Conservation (phyloP, 495 filamentous ascomycete genomes). For the Aspergillus taichungensis region DNA sequence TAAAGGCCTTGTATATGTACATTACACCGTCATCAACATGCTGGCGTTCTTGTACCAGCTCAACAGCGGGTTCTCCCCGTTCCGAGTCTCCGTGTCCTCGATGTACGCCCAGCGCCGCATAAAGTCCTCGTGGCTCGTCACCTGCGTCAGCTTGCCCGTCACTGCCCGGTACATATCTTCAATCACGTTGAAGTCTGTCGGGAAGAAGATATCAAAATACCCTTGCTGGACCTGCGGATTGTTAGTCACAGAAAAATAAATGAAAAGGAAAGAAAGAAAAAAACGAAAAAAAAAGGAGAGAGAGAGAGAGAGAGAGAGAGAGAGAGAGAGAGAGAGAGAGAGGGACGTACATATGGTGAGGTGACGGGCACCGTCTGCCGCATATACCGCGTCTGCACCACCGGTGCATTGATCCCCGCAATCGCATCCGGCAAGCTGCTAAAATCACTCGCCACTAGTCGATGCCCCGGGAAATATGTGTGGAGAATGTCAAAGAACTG, state of each 20-base stretch:
- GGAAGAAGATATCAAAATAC: constrained; percentile 98
- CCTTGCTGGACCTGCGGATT: constrained; percentile 77
- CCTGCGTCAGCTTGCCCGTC: constrained; percentile 81
- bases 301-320: too few species aligned
- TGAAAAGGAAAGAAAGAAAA: too few species aligned
- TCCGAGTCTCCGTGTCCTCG: constrained; percentile 78
- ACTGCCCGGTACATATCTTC: constrained; percentile 85
- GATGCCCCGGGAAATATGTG: constrained; percentile 78
- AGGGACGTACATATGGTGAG: constrained; percentile 71
- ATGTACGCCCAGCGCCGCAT: constrained; percentile 79
- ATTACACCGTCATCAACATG: constrained; percentile 72
- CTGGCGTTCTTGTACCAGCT: constrained; percentile 92
- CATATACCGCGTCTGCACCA: constrained; percentile 90
- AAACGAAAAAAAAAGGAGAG: too few species aligned
- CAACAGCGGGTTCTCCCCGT: constrained; percentile 87
- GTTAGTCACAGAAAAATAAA: too few species aligned
- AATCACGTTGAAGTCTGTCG: constrained; percentile 82
- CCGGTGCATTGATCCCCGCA: constrained; percentile 77
- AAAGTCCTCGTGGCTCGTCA: constrained; percentile 84
- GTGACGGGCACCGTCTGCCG: constrained; percentile 77
- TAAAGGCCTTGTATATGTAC: constrained; percentile 1
- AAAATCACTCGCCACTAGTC: constrained; percentile 87
- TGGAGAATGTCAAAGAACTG: constrained; percentile 90
- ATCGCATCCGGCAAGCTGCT: constrained; percentile 73
- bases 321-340: not conserved